Evolutionary conservation across 1,139 yeast genomes (phyloP), one percentile per base, ranked within the genome.

Genomic region (Pichia sp.): DNA sequence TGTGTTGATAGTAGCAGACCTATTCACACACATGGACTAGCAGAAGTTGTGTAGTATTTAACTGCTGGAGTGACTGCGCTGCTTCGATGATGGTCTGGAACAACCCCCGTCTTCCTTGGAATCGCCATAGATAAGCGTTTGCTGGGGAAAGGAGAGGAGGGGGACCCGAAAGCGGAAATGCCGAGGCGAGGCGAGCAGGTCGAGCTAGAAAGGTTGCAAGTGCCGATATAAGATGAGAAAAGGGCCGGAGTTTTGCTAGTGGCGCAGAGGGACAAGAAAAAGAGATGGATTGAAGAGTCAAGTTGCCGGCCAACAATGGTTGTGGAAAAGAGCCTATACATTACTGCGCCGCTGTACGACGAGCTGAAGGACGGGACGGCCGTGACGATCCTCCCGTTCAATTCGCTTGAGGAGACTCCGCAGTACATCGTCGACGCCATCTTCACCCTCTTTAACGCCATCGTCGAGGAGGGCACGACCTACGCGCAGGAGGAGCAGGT

Each of bases 371-470:
- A 77, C 61, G 60, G 62, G 1, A 42, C 61, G 1, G 46, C 22
- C 1, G 96, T 96, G 1, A 88, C 96, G 1, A 80, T 91, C 54
- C 85, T 88, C 60, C 97, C 98, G 2, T 80, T 89, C 41, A 80
- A 84, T 59, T 75, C 80, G 16, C 73, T 81, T 0, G 46, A 54
- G 0, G 67, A 63, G 13, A 67, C 77, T 6, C 82, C 83, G 0
- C 48, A 47, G 6, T 60, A 58, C 3, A 65, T 79, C 36, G 46
- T 75, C 13, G 62, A 64, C 18, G 67, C 66, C 1, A 53, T 76
- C 26, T 70, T 67, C 43, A 62, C 68, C 7, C 75, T 75, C 50
- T 72, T 78, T 66, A 76, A 78, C 57, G 62, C 64, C 42, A 74
- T 78, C 13, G 70, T 80, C 1, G 79, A 72, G 22, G 79, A 75